Percentiles rank a stretch among this genome's conserved stretches.
Conservation (phyloP, 108 stramenopile genomes). For the Craspedostauros australis region DNA sequence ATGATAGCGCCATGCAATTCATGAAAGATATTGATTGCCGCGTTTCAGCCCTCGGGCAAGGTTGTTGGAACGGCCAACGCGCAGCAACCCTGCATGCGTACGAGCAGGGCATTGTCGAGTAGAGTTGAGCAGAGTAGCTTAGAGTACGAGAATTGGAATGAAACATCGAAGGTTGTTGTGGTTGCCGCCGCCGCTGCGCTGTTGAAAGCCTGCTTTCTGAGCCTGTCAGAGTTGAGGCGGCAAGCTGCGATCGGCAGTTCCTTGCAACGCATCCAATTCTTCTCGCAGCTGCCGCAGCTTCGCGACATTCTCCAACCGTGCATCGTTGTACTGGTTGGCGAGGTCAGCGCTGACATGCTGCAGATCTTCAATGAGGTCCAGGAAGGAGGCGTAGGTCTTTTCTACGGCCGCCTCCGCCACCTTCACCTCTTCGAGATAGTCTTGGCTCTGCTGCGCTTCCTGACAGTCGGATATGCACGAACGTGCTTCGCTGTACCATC, state of each 20-base stretch:
- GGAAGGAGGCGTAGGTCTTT: conserved; percentile 22
- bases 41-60: no score
- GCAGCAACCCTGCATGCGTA: no score
- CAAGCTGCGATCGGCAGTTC: background rate
- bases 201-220: background rate
- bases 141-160: no score
- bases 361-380: conserved; percentile 31
- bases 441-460: conserved; percentile 12
- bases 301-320: conserved; percentile 10
- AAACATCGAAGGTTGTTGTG: no score
- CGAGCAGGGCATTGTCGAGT: no score
- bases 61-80: no score
- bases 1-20: no score
- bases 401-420: conserved; percentile 23
- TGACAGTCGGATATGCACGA: conserved; percentile 21
- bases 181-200: no score
- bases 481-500: conserved; percentile 17
- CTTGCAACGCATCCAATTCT: conserved; percentile 17
- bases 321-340: conserved; percentile 6
- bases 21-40: no score
- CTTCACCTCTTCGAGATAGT: conserved; percentile 10
- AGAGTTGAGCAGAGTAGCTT: no score
- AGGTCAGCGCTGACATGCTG: conserved; percentile 15
- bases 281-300: conserved; percentile 23
- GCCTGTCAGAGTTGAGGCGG: background rate